A percentile compares a stretch with the other conserved stretches of the same genome.
phyloP scores from a whole-genome alignment of 768 basidiomycete genomes.

The Agaricus sinodeliciosus region DNA sequence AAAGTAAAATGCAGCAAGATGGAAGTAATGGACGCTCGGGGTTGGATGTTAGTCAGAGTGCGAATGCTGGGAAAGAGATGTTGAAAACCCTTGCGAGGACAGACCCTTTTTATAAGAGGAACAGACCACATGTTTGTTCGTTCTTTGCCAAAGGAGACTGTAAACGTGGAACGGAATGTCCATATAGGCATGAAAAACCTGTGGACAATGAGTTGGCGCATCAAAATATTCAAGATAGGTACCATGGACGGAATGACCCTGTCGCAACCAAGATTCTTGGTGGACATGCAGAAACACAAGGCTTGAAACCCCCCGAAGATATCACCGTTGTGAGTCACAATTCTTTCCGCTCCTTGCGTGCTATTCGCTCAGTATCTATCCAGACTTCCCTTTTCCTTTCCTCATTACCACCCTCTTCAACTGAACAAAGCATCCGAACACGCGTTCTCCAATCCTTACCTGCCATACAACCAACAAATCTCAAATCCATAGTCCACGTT shows the following conservation, averaged over 20 bases:
- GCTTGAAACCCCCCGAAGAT: constrained; percentile 89
- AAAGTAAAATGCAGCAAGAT: constrained; percentile 69
- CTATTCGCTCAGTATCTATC: neutral
- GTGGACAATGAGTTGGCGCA: constrained; percentile 76
- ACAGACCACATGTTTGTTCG: constrained; percentile 88
- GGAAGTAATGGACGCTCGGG: constrained; percentile 51
- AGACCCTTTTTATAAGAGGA: constrained; percentile 97
- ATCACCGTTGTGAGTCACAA: constrained; percentile 60
- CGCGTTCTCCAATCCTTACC: constrained; percentile 64
- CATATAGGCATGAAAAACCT: constrained; percentile 92
- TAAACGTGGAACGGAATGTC: constrained; percentile 85
- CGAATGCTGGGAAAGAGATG: constrained; percentile 91
- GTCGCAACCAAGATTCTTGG: constrained; percentile 88
- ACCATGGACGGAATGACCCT: constrained; percentile 88
- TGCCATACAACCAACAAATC: constrained; percentile 49
- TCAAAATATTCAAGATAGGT: constrained; percentile 93
- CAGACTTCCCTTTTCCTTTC: constrained; percentile 87
- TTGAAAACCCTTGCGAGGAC: constrained; percentile 90
- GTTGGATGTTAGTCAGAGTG: constrained; percentile 53
- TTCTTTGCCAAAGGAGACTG: constrained; percentile 97
- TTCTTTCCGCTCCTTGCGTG: neutral
- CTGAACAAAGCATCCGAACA: constrained; percentile 71
- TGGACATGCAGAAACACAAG: constrained; percentile 72
- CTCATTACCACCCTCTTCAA: constrained; percentile 60
- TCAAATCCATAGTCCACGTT: constrained; percentile 84